These are phyloP conservation scores for Xylaria arbuscula DNA, from an alignment of 2,329 filamentous ascomycete species.

Conservation along the genomic window DNA sequence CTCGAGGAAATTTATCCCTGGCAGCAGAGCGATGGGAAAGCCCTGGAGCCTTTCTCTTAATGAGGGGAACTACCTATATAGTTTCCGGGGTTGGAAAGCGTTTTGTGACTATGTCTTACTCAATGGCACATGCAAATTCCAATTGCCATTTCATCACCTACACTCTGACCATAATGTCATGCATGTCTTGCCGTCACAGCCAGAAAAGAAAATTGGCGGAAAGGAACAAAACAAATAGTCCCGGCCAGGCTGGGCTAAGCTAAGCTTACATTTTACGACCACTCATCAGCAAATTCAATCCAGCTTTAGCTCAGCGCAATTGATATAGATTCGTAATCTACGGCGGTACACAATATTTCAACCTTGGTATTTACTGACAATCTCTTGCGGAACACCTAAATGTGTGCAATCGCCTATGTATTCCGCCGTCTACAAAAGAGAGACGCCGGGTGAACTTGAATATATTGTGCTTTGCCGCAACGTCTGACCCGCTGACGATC, in stretches of 20 bases:
- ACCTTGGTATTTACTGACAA: neutral
- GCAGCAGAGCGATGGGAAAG: conserved; percentile 27
- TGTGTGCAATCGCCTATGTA: neutral
- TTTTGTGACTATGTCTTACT: neutral
- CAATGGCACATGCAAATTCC: neutral
- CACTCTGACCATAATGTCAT: neutral
- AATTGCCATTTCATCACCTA: neutral
- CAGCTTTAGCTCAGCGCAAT: neutral
- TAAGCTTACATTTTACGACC: neutral
- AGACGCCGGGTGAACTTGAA: neutral
- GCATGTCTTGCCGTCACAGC: conserved; percentile 7
- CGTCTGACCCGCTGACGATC: too few relatives aligned
- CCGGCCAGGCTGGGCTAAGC: neutral
- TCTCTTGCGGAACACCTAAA: neutral
- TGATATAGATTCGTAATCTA: neutral
- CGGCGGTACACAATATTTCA: neutral
- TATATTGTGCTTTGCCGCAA: neutral
- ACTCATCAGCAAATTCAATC: neutral
- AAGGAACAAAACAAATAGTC: neutral
- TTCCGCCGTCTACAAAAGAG: neutral
- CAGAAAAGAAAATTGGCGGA: conserved; percentile 3
- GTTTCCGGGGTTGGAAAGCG: neutral
- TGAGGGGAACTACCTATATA: conserved; percentile 7
- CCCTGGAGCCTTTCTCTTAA: conserved; percentile 19
- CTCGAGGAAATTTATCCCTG: conserved; percentile 33